Evolutionary conservation across 2,329 filamentous ascomycete genomes (phyloP), one percentile per base, ranked within the genome.

Genomic region (Botrytis fragariae): DNA sequence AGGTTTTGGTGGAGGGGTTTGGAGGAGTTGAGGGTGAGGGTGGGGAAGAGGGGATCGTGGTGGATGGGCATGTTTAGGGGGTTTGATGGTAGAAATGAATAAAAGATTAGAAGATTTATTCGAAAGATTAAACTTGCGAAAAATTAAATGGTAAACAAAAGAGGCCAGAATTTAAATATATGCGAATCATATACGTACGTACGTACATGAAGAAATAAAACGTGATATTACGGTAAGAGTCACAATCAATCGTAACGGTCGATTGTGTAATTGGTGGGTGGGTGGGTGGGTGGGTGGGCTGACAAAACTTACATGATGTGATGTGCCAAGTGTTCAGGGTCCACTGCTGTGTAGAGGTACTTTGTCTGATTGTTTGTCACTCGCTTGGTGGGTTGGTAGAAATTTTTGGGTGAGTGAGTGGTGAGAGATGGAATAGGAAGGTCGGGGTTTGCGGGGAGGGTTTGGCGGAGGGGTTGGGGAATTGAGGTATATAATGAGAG

Each of bases 321-420:
- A 51, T 25, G n/a, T 51, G 63, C 63, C 63, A 67, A 67, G 45
- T n/a, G 32, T 67, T 29, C 35, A 67, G 64, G 32, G 64, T 37
- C 64, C 64, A 67, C 64, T 67, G 25, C 45, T 45, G 44, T 44
- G 42, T 44, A 18, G 20, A 44, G 42, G 7, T 45, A 44, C 7
- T 48, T 25, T 48, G 9, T 48, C 8, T 48, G 20, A 3, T 25
- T 10, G 3, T 48, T 22, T 48, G 45, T 51, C 48, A 5, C 48
- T 51, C 48, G 48, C 48, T 51, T 48, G 45, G 18, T 44, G 42
- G 42, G 18, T 44, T 20, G 42, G 42, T 44, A 44, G 42, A 44
- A 44, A 18, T 4, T 18, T 44, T 18, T 48, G 12, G 44, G 20
- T 48, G 20, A 3, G 45, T 51, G 25, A n/a, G 48, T 51, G 9